Percentiles rank a stretch among this genome's conserved stretches.
phyloP scores from a whole-genome alignment of 148 eudicot genomes.

The Polygonum maritimum region DNA sequence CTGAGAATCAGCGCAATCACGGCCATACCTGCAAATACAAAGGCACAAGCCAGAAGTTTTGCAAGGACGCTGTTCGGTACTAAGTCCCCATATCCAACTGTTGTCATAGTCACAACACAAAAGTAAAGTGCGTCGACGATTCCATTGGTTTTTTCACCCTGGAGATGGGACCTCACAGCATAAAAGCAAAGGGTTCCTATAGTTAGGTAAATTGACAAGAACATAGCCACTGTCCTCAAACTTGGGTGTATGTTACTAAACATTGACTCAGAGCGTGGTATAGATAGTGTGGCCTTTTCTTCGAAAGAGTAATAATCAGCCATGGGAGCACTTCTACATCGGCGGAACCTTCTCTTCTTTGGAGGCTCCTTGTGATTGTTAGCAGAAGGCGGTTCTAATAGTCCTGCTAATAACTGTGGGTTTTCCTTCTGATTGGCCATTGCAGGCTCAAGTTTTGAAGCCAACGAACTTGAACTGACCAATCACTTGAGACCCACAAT shows the following conservation, averaged over 20 bases:
- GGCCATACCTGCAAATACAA: constrained; percentile 77
- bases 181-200: constrained; percentile 55
- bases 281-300: constrained; percentile 10
- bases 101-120: constrained; percentile 87
- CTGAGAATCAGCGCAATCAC: constrained; percentile 50
- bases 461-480: not conserved
- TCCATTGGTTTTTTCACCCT: constrained; percentile 48
- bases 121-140: constrained; percentile 81
- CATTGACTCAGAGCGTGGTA: constrained; percentile 24
- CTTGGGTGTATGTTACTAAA: constrained; percentile 43
- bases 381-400: not conserved
- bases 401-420: not conserved
- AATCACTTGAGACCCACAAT: not conserved
- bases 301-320: constrained; percentile 11
- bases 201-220: constrained; percentile 41
- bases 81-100: constrained; percentile 95
- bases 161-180: constrained; percentile 39
- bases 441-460: not conserved
- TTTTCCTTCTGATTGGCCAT: not conserved
- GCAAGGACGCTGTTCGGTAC: constrained; percentile 41
- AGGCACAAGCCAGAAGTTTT: constrained; percentile 79
- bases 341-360: constrained; percentile 11
- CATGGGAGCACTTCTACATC: constrained; percentile 13
- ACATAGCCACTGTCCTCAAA: constrained; percentile 38
- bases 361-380: constrained; percentile 3